phyloP scores from a whole-genome alignment of 2,329 filamentous ascomycete genomes.

The Cordyceps cateniannulata region DNA sequence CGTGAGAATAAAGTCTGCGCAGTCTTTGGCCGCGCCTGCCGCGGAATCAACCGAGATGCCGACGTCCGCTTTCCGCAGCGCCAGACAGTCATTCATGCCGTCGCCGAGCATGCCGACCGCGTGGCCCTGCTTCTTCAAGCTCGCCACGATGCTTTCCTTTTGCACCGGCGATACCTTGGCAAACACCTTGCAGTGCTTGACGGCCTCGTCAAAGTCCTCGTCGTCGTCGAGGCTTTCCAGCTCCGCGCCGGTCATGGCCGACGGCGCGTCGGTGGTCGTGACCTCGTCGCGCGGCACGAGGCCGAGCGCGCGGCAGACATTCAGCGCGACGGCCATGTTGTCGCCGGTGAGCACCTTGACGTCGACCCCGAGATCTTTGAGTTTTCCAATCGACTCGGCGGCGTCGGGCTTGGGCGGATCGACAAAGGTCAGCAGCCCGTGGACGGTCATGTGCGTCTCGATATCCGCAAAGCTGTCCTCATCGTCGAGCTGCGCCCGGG shows the following conservation, averaged over 20 bases:
- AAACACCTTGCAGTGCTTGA: constrained; percentile 21
- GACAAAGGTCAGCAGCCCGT: constrained; percentile 23
- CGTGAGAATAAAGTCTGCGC: constrained; percentile 23
- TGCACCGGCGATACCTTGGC: constrained; percentile 23
- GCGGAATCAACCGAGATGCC: constrained; percentile 26
- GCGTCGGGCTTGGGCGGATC: constrained; percentile 25
- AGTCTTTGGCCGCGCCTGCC: constrained; percentile 23
- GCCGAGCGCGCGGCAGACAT: constrained; percentile 21
- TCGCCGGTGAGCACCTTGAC: constrained; percentile 25
- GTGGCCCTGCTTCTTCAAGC: constrained; percentile 19
- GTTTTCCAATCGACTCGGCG: constrained; percentile 19
- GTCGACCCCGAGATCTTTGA: constrained; percentile 21
- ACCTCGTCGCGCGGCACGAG: constrained; percentile 16
- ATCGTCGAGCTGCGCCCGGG: constrained; percentile 13
- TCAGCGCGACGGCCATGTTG: constrained; percentile 22
- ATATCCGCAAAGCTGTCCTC: constrained; percentile 19
- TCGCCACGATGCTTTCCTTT: constrained; percentile 21
- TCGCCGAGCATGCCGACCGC: constrained; percentile 25
- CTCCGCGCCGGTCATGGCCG: constrained; percentile 22
- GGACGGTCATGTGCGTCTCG: constrained; percentile 21
- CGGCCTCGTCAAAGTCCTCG: constrained; percentile 19
- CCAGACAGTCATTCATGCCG: constrained; percentile 25
- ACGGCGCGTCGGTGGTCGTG: constrained; percentile 16
- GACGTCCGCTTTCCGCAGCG: constrained; percentile 21
- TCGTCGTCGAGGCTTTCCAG: constrained; percentile 16